phyloP scores from a whole-genome alignment of 768 basidiomycete genomes.

The Tulasnella sp. region DNA sequence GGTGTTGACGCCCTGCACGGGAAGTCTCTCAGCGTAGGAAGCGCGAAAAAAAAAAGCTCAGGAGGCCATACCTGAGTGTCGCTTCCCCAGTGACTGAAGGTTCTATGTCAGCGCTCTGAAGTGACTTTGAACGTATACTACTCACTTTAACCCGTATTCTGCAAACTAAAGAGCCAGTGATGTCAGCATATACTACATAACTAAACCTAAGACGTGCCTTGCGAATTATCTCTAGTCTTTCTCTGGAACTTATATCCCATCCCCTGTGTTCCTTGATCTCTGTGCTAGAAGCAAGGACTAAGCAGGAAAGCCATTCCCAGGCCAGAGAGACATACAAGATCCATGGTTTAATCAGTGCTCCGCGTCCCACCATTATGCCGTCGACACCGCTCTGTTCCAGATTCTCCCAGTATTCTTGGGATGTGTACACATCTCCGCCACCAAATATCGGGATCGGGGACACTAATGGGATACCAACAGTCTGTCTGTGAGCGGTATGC shows the following conservation, averaged over 20 bases:
- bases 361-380: constrained; percentile 89
- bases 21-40: not conserved
- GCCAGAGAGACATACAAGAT: constrained; percentile 17
- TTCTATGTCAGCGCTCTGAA: not conserved
- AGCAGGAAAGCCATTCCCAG: not conserved
- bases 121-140: constrained; percentile 12
- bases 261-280: constrained; percentile 86
- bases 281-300: constrained; percentile 55
- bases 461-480: constrained; percentile 37
- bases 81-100: constrained; percentile 60
- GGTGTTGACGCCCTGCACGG: constrained; percentile 67
- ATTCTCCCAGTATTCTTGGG: constrained; percentile 65
- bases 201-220: constrained; percentile 35
- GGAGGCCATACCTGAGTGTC: constrained; percentile 43
- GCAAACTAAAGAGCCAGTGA: constrained; percentile 46
- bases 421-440: constrained; percentile 89
- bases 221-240: constrained; percentile 66
- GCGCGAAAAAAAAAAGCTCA: constrained; percentile 21
- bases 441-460: constrained; percentile 89
- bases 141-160: constrained; percentile 71
- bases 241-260: constrained; percentile 84
- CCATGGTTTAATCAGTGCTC: constrained; percentile 76
- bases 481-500: not conserved
- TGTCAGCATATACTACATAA: not conserved
- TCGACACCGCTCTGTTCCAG: constrained; percentile 77